These are phyloP conservation scores for Wickerhamomyces sp. DNA, from an alignment of 1,139 yeast species.

Conservation along the genomic window DNA sequence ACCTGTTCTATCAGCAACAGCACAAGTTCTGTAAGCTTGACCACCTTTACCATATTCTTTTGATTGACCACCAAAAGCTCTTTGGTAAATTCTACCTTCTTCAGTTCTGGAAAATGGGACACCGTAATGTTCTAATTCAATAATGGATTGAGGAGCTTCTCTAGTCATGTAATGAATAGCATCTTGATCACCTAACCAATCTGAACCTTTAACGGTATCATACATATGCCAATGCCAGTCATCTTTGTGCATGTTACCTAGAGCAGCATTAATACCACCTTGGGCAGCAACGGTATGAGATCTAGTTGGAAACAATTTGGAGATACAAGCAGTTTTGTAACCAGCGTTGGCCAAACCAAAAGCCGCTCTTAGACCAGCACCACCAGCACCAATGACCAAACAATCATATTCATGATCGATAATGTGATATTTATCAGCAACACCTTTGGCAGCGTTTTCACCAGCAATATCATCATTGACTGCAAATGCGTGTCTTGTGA, in stretches of 20 bases:
- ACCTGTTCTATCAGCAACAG: constrained; percentile 99
- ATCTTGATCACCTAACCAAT: constrained; percentile 99
- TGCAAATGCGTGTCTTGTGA: constrained; percentile 22
- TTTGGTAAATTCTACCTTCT: constrained; percentile 94
- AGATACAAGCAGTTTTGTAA: constrained; percentile 94
- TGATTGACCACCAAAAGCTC: constrained; percentile 98
- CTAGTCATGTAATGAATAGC: constrained; percentile 99
- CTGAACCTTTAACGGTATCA: constrained; percentile 99
- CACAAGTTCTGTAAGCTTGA: constrained; percentile 98
- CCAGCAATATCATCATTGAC: constrained; percentile 27
- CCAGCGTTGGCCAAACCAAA: constrained; percentile 97
- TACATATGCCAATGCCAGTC: constrained; percentile 99
- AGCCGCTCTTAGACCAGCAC: constrained; percentile 98
- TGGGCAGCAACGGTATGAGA: constrained; percentile 99
- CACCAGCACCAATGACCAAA: constrained; percentile 98
- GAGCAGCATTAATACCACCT: constrained; percentile 98
- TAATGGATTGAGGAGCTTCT: constrained; percentile 94
- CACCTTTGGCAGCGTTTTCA: constrained; percentile 38
- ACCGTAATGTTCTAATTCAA: constrained; percentile 97
- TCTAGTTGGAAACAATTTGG: constrained; percentile 96
- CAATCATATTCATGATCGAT: constrained; percentile 98
- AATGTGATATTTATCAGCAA: constrained; percentile 76
- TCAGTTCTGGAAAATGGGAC: constrained; percentile 97
- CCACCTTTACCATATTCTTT: constrained; percentile 97
- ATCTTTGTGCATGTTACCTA: constrained; percentile 93